Percentiles rank a stretch among this genome's conserved stretches.
Conservation (phyloP, 768 basidiomycete genomes). For the Sistotremastrum suecicum region DNA sequence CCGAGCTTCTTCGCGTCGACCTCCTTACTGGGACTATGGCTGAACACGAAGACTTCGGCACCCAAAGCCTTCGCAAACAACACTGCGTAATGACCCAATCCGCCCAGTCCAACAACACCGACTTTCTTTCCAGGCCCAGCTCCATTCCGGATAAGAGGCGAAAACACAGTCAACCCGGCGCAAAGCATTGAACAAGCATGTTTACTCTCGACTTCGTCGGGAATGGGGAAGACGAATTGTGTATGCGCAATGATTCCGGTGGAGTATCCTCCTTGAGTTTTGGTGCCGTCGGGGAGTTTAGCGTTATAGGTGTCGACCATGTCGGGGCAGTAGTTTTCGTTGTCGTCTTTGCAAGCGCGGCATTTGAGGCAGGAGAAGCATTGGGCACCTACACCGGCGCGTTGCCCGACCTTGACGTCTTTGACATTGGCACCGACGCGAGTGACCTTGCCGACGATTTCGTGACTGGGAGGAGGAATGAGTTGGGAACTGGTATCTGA, state of each 20-base stretch:
- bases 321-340: constrained; percentile 43
- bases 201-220: constrained; percentile 34
- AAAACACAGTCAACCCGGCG: constrained; percentile 50
- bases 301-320: constrained; percentile 27
- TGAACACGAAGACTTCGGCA: constrained; percentile 43
- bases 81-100: constrained; percentile 29
- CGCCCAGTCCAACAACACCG: constrained; percentile 54
- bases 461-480: constrained; percentile 33
- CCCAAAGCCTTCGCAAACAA: constrained; percentile 41
- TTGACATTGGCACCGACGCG: constrained; percentile 40
- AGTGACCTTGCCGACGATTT: constrained; percentile 39
- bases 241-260: constrained; percentile 31
- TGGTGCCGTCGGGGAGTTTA: constrained; percentile 26
- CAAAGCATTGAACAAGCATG: constrained; percentile 52
- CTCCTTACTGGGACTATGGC: constrained; percentile 37
- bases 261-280: constrained; percentile 34
- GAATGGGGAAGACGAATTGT: constrained; percentile 46
- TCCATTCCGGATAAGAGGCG: constrained; percentile 40
- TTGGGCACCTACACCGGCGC: constrained; percentile 39
- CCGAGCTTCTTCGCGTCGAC: constrained; percentile 45
- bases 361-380: constrained; percentile 38
- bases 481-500: background rate
- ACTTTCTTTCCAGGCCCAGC: constrained; percentile 47
- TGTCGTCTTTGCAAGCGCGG: constrained; percentile 31
- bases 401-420: constrained; percentile 41